phyloP scores from a whole-genome alignment of 495 filamentous ascomycete species.

The Neurospora hispaniola region DNA sequence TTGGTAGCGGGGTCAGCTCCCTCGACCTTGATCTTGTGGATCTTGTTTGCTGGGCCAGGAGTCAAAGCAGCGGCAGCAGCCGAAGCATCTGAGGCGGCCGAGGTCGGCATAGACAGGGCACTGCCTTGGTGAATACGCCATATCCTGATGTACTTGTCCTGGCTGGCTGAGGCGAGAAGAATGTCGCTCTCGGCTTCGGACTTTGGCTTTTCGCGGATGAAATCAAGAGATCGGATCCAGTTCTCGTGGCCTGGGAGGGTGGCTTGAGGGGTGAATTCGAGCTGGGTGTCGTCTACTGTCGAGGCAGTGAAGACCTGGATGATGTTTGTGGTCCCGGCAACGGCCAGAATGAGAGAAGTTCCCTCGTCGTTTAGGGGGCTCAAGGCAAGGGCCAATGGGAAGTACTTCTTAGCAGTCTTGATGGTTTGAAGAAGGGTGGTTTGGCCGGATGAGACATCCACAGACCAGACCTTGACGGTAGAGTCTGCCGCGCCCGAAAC shows the following conservation, averaged over 20 bases:
- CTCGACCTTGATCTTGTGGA: slow-evolving; percentile 50
- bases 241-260: slow-evolving; percentile 85
- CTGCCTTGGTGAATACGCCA: slow-evolving; percentile 75
- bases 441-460: slow-evolving; percentile 30
- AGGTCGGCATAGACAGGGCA: slow-evolving; percentile 40
- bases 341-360: slow-evolving; percentile 56
- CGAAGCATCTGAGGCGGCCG: slow-evolving; percentile 32
- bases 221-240: slow-evolving; percentile 81
- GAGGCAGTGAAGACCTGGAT: slow-evolving; percentile 64
- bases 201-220: slow-evolving; percentile 51
- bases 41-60: slow-evolving; percentile 60
- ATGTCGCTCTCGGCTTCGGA: slow-evolving; percentile 47
- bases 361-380: slow-evolving; percentile 38
- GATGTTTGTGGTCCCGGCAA: slow-evolving; percentile 66
- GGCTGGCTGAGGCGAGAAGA: slow-evolving; percentile 83
- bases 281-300: slow-evolving; percentile 18
- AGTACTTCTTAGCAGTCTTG: slow-evolving; percentile 60
- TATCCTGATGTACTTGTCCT: slow-evolving; percentile 93
- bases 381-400: slow-evolving; percentile 68
- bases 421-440: slow-evolving; percentile 58
- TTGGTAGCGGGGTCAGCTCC: slow-evolving; percentile 16
- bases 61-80: slow-evolving; percentile 34
- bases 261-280: slow-evolving; percentile 60
- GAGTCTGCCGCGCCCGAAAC: slow-evolving; percentile 69
- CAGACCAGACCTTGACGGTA: slow-evolving; percentile 65